These are phyloP conservation scores for Fusarium mexicanum DNA, from an alignment of 2,329 filamentous ascomycete species.

Conservation along the genomic window DNA sequence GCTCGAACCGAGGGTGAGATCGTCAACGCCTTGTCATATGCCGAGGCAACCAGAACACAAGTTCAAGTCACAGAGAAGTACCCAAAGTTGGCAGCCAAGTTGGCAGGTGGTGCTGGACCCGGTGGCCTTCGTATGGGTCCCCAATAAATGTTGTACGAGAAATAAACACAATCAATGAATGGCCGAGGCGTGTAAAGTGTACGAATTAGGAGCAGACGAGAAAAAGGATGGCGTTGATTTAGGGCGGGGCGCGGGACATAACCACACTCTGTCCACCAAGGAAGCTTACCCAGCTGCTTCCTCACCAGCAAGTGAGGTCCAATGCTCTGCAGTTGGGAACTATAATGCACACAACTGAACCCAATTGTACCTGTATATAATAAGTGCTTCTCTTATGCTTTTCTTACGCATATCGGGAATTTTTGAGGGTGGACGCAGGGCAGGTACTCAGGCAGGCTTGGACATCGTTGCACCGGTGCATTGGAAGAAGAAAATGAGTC, in stretches of 20 bases:
- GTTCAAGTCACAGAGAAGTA: constrained; percentile 91
- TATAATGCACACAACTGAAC: constrained; percentile 44
- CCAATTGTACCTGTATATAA: constrained; percentile 46
- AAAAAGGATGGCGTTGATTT: constrained; percentile 34
- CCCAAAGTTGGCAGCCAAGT: constrained; percentile 78
- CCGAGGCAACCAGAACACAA: constrained; percentile 95
- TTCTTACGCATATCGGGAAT: constrained; percentile 19
- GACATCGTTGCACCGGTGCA: constrained; percentile 17
- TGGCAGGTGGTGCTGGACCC: constrained; percentile 55
- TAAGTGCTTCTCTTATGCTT: constrained; percentile 42
- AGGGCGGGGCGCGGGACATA: constrained; percentile 26
- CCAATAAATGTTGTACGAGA: constrained; percentile 42
- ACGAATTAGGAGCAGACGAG: constrained; percentile 40
- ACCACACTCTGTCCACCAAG: constrained; percentile 22
- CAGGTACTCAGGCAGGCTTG: constrained; percentile 32
- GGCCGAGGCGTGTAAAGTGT: constrained; percentile 43
- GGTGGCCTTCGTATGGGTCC: constrained; percentile 51
- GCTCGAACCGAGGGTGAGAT: constrained; percentile 95
- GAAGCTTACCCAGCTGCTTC: constrained; percentile 32
- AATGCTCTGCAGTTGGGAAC: constrained; percentile 42
- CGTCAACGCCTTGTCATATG: constrained; percentile 94
- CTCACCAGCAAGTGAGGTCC: constrained; percentile 39
- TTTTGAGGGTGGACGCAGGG: constrained; percentile 30
- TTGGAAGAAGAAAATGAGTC: constrained; percentile 16
- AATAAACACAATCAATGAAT: constrained; percentile 25